A percentile compares a stretch with the other conserved stretches of the same genome.
Conservation (phyloP, 1,284 basidiomycete genomes). For the Leucoagaricus sp. region DNA sequence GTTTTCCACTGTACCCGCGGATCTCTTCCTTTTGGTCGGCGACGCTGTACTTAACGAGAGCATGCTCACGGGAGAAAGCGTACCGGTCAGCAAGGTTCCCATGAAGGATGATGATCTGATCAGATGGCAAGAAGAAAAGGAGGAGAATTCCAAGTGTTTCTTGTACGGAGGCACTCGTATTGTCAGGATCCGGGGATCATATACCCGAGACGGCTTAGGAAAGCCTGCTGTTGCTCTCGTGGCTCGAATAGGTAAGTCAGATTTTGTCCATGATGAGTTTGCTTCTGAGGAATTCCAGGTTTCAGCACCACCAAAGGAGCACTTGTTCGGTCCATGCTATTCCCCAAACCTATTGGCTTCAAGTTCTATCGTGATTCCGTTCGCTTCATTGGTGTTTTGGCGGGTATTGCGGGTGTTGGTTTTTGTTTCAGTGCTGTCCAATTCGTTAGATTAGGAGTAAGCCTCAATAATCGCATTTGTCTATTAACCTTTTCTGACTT, state of each 20-base stretch:
- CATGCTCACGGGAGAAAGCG: conserved; percentile 97
- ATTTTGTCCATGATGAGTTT: background rate
- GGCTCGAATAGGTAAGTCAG: conserved; percentile 75
- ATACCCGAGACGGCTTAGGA: conserved; percentile 51
- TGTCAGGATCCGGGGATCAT: conserved; percentile 82
- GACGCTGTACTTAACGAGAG: conserved; percentile 99
- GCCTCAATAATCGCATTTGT: conserved; percentile 23
- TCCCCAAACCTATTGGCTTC: conserved; percentile 97
- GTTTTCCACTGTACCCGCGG: conserved; percentile 83
- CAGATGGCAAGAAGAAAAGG: conserved; percentile 70
- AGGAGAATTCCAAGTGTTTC: conserved; percentile 86
- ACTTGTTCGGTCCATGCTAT: conserved; percentile 95
- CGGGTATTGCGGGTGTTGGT: conserved; percentile 85
- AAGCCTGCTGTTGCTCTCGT: conserved; percentile 86
- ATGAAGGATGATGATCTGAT: conserved; percentile 72
- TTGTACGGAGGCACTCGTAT: conserved; percentile 93
- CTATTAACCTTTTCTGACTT: background rate
- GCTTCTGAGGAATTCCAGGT: conserved; percentile 44
- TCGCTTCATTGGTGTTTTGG: conserved; percentile 92
- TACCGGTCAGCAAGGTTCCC: conserved; percentile 88
- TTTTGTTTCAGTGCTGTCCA: conserved; percentile 89
- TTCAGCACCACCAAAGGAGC: conserved; percentile 99
- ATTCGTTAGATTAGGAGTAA: conserved; percentile 88
- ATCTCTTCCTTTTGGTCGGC: conserved; percentile 90
- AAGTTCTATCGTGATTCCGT: conserved; percentile 98